These are phyloP conservation scores for Elsinoe australis DNA, from an alignment of 2,329 filamentous ascomycete genomes.

Conservation along the genomic window DNA sequence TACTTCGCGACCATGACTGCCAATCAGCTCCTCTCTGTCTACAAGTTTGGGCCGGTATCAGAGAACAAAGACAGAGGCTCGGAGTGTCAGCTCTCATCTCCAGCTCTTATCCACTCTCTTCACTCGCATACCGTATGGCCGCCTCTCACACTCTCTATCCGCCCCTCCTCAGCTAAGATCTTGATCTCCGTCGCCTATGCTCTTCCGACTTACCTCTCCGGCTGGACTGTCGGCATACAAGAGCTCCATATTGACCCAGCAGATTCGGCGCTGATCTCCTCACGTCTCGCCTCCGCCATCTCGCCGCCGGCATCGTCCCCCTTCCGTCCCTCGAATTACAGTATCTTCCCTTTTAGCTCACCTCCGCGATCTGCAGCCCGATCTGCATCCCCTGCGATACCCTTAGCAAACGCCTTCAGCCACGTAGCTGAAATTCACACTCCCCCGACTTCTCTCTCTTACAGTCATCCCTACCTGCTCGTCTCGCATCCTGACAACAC, in stretches of 20 bases:
- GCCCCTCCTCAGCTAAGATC: constrained; percentile 55
- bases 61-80: not conserved
- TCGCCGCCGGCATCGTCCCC: constrained; percentile 39
- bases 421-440: constrained; percentile 31
- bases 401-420: constrained; percentile 20
- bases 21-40: constrained; percentile 66
- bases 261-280: constrained; percentile 42
- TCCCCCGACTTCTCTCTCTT: constrained; percentile 45
- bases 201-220: constrained; percentile 64
- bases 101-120: constrained; percentile 61
- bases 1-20: constrained; percentile 73
- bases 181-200: constrained; percentile 85
- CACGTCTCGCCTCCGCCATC: constrained; percentile 45
- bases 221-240: constrained; percentile 89
- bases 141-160: constrained; percentile 74
- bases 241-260: constrained; percentile 61
- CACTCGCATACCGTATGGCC: constrained; percentile 71
- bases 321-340: constrained; percentile 22
- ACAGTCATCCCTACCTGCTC: constrained; percentile 73
- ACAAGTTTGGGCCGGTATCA: constrained; percentile 48
- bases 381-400: constrained; percentile 18
- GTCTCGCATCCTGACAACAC: constrained; percentile 83
- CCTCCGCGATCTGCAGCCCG: constrained; percentile 22
- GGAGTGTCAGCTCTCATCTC: constrained; percentile 20
- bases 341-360: constrained; percentile 18